phyloP scores from a whole-genome alignment of 2,329 filamentous ascomycete genomes.

The Alternaria gansuensis region DNA sequence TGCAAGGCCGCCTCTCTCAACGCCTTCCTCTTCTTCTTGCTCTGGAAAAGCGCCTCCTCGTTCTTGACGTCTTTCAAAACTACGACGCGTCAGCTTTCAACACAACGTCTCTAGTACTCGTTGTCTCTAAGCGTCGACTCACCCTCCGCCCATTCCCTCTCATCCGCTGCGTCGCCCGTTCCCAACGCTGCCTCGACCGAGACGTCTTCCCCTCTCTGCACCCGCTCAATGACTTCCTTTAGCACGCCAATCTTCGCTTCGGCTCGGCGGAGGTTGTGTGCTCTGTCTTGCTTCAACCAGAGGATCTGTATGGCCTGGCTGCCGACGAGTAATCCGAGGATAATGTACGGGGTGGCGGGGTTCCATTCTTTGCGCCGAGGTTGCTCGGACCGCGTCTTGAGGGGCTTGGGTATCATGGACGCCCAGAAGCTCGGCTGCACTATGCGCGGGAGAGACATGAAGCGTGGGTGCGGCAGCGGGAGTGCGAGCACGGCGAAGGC shows the following conservation, averaged over 20 bases:
- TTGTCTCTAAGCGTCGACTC: slow-evolving; percentile 42
- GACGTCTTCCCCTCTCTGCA: slow-evolving; percentile 47
- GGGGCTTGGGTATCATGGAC: slow-evolving; percentile 49
- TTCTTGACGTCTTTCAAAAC: slow-evolving; percentile 73
- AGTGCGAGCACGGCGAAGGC: slow-evolving; percentile 34
- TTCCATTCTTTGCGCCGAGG: slow-evolving; percentile 54
- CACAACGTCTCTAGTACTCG: background rate
- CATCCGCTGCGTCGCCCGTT: slow-evolving; percentile 75
- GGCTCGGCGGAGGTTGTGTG: slow-evolving; percentile 75
- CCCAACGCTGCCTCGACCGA: slow-evolving; percentile 86
- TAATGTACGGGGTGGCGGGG: slow-evolving; percentile 72
- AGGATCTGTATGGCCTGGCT: slow-evolving; percentile 97
- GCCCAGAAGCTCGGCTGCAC: slow-evolving; percentile 51
- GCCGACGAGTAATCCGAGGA: slow-evolving; percentile 79
- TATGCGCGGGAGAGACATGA: slow-evolving; percentile 48
- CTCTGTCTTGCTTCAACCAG: slow-evolving; percentile 76
- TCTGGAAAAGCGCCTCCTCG: slow-evolving; percentile 65
- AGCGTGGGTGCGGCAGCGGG: slow-evolving; percentile 28
- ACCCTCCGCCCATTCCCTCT: slow-evolving; percentile 90
- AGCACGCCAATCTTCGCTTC: slow-evolving; percentile 81
- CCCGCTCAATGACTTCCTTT: slow-evolving; percentile 71
- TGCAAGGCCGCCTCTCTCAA: slow-evolving; percentile 31
- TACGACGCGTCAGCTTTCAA: slow-evolving; percentile 45
- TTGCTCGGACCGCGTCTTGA: slow-evolving; percentile 26
- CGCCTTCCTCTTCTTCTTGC: slow-evolving; percentile 51